These are phyloP conservation scores for Cladobotryum mycophilum DNA, from an alignment of 2,329 filamentous ascomycete genomes.

Conservation along the genomic window DNA sequence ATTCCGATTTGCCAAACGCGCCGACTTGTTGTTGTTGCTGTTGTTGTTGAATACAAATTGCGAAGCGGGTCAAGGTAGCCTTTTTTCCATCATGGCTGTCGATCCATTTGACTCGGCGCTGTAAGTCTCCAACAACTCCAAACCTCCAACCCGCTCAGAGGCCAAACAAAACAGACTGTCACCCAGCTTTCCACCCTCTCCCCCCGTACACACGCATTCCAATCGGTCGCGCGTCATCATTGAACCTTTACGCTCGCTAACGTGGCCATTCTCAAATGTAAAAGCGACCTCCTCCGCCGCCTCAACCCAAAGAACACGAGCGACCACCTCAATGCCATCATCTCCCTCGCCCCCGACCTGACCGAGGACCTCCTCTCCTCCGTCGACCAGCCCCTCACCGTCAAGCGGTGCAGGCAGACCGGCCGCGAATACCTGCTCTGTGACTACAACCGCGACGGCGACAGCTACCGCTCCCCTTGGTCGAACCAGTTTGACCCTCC, in stretches of 20 bases:
- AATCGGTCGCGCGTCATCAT: neutral
- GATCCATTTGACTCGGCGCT: conserved; percentile 72
- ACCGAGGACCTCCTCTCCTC: conserved; percentile 97
- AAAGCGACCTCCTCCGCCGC: conserved; percentile 92
- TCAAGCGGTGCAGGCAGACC: conserved; percentile 78
- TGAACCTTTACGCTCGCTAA: neutral
- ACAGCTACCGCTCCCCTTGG: conserved; percentile 98
- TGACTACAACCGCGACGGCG: conserved; percentile 99
- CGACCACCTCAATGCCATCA: conserved; percentile 81
- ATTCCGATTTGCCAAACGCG: too few species aligned
- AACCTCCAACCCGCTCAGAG: too few species aligned
- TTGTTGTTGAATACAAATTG: too few species aligned
- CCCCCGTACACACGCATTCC: neutral
- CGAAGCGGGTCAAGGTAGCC: too few species aligned
- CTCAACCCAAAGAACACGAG: conserved; percentile 92
- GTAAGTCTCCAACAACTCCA: conserved; percentile 39
- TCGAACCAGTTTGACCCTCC: conserved; percentile 96
- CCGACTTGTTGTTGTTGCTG: too few species aligned
- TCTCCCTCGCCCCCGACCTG: conserved; percentile 80
- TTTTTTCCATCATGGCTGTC: conserved; percentile 33
- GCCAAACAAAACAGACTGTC: too few species aligned
- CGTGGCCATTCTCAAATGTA: neutral
- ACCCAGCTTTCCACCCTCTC: conserved; percentile 4
- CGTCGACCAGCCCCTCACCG: conserved; percentile 88
- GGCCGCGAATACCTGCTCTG: conserved; percentile 95